These are phyloP conservation scores for Orbilia oligospora DNA, from an alignment of 2,329 filamentous ascomycete genomes.

Conservation along the genomic window DNA sequence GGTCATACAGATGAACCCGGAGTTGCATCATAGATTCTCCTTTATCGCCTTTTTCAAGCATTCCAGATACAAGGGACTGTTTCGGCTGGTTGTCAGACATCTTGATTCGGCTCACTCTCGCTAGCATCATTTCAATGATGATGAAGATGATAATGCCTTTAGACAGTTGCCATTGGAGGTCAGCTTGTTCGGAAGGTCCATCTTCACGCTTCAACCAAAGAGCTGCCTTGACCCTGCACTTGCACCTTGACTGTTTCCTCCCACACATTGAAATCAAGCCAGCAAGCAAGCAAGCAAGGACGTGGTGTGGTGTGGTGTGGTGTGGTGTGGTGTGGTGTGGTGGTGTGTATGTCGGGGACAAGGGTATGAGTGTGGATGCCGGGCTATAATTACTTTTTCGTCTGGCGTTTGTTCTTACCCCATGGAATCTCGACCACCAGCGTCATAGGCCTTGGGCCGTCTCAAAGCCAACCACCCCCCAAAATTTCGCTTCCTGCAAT, in stretches of 20 bases:
- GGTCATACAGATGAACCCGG: conserved; percentile 47
- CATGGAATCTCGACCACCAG: conserved; percentile 38
- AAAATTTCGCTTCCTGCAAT: conserved; percentile 54
- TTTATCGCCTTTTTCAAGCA: conserved; percentile 26
- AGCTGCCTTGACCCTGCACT: conserved; percentile 21
- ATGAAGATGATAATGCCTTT: conserved; percentile 14
- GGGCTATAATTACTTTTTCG: conserved; percentile 38
- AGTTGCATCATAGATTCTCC: conserved; percentile 49
- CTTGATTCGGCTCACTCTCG: conserved; percentile 11
- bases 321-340: conserved; percentile 8
- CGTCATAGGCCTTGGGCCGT: conserved; percentile 54
- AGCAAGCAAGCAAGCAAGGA: too few relatives aligned
- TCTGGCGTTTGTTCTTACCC: conserved; percentile 18
- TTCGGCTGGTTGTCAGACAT: conserved; percentile 22
- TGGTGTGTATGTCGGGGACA: conserved; percentile 19
- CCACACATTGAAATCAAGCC: conserved; percentile 4
- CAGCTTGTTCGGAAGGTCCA: conserved; percentile 31
- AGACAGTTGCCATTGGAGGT: conserved; percentile 1
- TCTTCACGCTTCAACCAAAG: background rate
- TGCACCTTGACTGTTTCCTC: too few relatives aligned
- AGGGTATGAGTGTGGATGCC: conserved; percentile 22
- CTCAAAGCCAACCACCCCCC: conserved; percentile 47
- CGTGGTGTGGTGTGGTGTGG: conserved; percentile 11
- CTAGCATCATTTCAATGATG: conserved; percentile 25
- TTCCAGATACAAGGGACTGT: conserved; percentile 14